Conservation (phyloP, 371 early-diverging fungal genomes). For the Lichtheimia corymbifera region DNA sequence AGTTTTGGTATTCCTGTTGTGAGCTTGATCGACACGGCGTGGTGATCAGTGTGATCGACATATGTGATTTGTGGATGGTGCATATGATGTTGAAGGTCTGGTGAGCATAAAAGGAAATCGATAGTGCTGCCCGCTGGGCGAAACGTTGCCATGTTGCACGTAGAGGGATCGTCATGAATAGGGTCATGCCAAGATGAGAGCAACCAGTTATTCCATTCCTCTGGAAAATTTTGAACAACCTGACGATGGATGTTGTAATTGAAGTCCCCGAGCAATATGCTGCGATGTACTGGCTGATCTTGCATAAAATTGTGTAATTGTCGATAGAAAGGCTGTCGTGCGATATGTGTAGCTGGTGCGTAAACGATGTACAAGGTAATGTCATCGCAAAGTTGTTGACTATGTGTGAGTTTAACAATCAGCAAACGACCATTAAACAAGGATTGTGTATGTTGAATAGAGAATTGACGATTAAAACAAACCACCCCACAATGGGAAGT, state of each 20-base stretch:
- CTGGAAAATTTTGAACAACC: neutral
- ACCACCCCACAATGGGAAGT: conserved; percentile 7
- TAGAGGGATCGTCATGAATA: neutral
- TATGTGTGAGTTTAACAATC: neutral
- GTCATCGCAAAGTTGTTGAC: conserved; percentile 3
- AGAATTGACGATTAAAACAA: neutral
- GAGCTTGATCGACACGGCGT: conserved; percentile 2
- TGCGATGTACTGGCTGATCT: conserved; percentile 5
- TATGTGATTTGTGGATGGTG: neutral
- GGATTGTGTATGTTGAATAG: neutral
- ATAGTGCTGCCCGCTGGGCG: neutral
- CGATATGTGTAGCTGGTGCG: conserved; percentile 2
- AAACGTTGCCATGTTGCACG: conserved; percentile 1
- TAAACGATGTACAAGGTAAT: conserved; percentile 2
- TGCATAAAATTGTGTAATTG: neutral
- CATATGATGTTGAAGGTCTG: neutral
- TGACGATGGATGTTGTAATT: conserved; percentile 5
- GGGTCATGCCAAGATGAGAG: conserved; percentile 5
- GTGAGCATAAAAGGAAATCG: conserved; percentile 3
- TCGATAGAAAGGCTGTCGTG: conserved; percentile 1
- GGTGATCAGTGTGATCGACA: conserved; percentile 7
- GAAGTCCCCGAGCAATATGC: conserved; percentile 5
- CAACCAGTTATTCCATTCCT: conserved; percentile 1
- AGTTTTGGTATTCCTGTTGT: neutral
- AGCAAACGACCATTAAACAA: conserved; percentile 5